Evolutionary conservation across 78 protist genomes (phyloP).

Genomic region (Paulinella micropora): DNA sequence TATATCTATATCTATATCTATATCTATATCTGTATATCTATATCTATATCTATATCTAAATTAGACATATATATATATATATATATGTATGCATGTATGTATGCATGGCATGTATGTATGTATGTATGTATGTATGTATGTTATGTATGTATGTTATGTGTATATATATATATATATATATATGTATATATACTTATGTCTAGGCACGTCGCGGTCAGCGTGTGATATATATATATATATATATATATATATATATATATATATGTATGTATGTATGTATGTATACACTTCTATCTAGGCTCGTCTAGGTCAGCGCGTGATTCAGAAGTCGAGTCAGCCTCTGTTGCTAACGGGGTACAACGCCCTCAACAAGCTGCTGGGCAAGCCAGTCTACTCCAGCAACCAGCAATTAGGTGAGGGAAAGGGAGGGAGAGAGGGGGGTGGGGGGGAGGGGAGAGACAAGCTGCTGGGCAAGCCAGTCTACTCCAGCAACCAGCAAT

Average conservation of each 20-base stretch:
- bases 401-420: no score
- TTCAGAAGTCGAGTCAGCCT: conserved; percentile 48
- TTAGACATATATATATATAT: background rate
- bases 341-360: conserved; percentile 81
- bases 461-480: no score
- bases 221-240: background rate
- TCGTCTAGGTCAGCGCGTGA: conserved; percentile 74
- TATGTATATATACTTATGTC: background rate
- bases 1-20: background rate
- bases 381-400: background rate
- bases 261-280: background rate
- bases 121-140: background rate
- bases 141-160: background rate
- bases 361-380: conserved; percentile 78
- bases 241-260: background rate
- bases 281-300: no score
- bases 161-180: background rate
- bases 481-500: no score
- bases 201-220: no score
- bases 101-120: background rate
- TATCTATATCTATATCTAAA: background rate
- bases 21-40: background rate
- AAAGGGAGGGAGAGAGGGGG: no score
- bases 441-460: no score
- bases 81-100: background rate